phyloP scores from a whole-genome alignment of 306 rosid genomes.

The Potentilla sterilis region DNA sequence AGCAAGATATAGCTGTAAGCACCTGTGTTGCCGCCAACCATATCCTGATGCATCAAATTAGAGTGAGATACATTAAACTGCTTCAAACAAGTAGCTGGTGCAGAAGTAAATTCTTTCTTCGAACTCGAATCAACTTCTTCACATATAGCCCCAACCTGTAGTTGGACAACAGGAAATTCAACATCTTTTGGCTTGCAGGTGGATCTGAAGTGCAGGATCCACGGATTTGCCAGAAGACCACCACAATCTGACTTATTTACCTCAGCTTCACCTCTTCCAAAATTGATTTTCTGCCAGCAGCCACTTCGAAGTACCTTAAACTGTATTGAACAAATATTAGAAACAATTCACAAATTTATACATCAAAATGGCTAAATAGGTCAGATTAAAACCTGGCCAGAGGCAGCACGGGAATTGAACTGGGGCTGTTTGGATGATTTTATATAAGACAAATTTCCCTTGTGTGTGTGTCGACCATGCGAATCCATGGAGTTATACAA shows the following conservation, averaged over 20 bases:
- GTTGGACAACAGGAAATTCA: conserved; percentile 28
- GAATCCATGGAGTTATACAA: conserved; percentile 50
- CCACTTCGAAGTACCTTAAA: conserved; percentile 55
- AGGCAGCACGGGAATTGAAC: conserved; percentile 25
- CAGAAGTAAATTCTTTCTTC: conserved; percentile 17
- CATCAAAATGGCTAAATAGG: neutral
- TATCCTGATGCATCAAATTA: conserved; percentile 19
- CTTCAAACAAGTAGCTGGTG: conserved; percentile 10
- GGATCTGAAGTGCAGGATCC: conserved; percentile 52
- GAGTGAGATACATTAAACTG: conserved; percentile 19
- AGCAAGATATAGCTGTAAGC: conserved; percentile 17
- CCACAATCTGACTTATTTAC: conserved; percentile 23
- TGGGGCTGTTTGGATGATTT: conserved; percentile 4
- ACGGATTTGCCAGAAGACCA: conserved; percentile 39
- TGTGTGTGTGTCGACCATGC: conserved; percentile 13
- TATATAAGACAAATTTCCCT: conserved; percentile 12
- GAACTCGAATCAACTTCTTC: conserved; percentile 21
- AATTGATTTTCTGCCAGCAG: conserved; percentile 46
- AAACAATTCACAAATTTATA: neutral
- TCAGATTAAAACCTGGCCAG: conserved; percentile 48
- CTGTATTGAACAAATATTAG: conserved; percentile 17
- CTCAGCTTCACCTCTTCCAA: conserved; percentile 37
- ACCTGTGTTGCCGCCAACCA: conserved; percentile 43
- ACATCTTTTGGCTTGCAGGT: conserved; percentile 25
- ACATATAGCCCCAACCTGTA: conserved; percentile 12